Evolutionary conservation across 176 grass and related monocot genomes (phyloP).

Genomic region (Carex pumila): DNA sequence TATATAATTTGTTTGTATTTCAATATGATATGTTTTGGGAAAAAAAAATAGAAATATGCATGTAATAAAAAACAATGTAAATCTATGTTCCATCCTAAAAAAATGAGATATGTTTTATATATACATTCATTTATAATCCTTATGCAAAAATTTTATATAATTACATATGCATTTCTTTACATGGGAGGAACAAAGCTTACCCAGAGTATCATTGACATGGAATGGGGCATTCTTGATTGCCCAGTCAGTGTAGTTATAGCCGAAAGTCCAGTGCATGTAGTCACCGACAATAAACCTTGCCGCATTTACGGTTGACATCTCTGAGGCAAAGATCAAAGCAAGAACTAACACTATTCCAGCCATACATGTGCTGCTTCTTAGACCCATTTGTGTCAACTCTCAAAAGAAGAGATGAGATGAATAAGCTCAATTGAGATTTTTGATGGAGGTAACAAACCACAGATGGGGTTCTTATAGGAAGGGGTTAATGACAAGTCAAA

Average conservation of each 20-base stretch:
- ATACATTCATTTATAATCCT: no score
- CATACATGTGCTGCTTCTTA: neutral
- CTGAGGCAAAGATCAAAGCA: neutral
- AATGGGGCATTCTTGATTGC: constrained; percentile 68
- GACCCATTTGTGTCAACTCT: constrained; percentile 1
- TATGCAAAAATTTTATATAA: no score
- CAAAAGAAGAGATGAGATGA: neutral
- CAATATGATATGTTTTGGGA: neutral
- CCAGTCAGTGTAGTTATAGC: constrained; percentile 95
- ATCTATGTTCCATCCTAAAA: neutral
- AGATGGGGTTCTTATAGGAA: constrained; percentile 1
- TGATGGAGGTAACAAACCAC: neutral
- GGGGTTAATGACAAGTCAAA: constrained; percentile 9
- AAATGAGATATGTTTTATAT: neutral
- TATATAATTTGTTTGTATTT: neutral
- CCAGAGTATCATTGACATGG: constrained; percentile 65
- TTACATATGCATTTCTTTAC: neutral
- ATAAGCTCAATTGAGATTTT: neutral
- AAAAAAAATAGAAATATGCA: neutral
- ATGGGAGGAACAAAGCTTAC: neutral
- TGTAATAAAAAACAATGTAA: neutral
- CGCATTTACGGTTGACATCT: constrained; percentile 21
- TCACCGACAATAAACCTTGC: constrained; percentile 70
- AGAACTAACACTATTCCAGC: neutral
- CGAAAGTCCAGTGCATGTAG: constrained; percentile 67